Percentiles rank a stretch among this genome's conserved stretches.
These are phyloP conservation scores for Septoria petroselini DNA, from an alignment of 2,329 filamentous ascomycete genomes.

Conservation along the genomic window DNA sequence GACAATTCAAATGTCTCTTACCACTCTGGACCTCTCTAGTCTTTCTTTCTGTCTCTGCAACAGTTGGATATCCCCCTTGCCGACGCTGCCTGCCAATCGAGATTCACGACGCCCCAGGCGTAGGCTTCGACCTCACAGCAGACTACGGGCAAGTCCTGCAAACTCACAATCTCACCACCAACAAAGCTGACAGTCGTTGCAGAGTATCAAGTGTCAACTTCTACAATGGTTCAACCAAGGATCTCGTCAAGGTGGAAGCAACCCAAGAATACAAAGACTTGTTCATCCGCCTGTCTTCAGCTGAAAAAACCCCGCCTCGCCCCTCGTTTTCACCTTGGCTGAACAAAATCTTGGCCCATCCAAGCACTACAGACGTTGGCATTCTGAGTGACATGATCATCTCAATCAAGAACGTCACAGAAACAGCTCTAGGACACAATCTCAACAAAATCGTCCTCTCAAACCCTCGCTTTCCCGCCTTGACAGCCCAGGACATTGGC, in stretches of 20 bases:
- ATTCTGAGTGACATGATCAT: not conserved
- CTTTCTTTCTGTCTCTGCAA: too few relatives aligned
- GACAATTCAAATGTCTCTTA: too few relatives aligned
- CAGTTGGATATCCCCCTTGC: too few relatives aligned
- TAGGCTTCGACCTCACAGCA: conserved; percentile 1
- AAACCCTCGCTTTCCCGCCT: not conserved
- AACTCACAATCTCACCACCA: not conserved
- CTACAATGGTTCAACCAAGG: not conserved
- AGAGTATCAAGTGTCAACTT: not conserved
- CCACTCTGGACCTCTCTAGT: too few relatives aligned
- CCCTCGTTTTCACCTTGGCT: too few relatives aligned
- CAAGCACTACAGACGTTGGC: not conserved
- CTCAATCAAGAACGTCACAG: not conserved
- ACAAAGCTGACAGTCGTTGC: not conserved
- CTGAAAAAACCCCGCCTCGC: not conserved
- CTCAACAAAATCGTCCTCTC: not conserved
- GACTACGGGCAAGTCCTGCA: not conserved
- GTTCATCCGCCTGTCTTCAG: not conserved
- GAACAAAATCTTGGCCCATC: not conserved
- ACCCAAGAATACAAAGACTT: conserved; percentile 4
- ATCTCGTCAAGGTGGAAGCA: conserved; percentile 1
- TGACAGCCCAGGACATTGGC: not conserved
- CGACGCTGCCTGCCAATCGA: too few relatives aligned
- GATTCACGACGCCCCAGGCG: not conserved
- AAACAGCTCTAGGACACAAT: not conserved